These are phyloP conservation scores for Candida xyloterini DNA, from an alignment of 805 yeast genomes.

Conservation along the genomic window DNA sequence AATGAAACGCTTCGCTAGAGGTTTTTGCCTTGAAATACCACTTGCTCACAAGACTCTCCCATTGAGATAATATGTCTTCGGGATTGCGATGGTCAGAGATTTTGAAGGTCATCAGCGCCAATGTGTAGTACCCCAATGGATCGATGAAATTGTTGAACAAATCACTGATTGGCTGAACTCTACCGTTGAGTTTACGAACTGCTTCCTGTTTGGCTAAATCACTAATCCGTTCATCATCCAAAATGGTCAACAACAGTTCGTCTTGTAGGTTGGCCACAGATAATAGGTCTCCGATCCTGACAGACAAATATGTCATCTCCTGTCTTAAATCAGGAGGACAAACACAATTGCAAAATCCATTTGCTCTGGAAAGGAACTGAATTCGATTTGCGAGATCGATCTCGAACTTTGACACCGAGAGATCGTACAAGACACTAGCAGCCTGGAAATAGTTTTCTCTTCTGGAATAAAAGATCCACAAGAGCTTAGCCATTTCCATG, in stretches of 20 bases:
- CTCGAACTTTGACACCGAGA: conserved; percentile 72
- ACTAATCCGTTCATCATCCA: conserved; percentile 48
- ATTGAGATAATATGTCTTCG: conserved; percentile 77
- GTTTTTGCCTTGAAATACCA: conserved; percentile 34
- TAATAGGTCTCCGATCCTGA: conserved; percentile 71
- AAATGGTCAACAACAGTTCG: conserved; percentile 52
- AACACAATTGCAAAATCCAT: conserved; percentile 85
- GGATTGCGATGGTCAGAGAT: conserved; percentile 81
- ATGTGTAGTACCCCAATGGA: conserved; percentile 81
- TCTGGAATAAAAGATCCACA: conserved; percentile 88
- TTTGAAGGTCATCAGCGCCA: conserved; percentile 74
- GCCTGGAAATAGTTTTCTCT: conserved; percentile 76
- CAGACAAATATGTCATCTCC: conserved; percentile 66
- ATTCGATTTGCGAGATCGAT: conserved; percentile 71
- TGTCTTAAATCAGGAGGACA: conserved; percentile 76
- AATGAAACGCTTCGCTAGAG: conserved; percentile 37
- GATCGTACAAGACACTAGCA: conserved; percentile 71
- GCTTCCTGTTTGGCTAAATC: conserved; percentile 50
- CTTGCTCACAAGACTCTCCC: conserved; percentile 70
- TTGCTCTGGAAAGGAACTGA: conserved; percentile 86
- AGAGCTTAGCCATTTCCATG: conserved; percentile 70
- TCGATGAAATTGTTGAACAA: conserved; percentile 83
- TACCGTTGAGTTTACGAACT: conserved; percentile 52
- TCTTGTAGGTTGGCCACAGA: conserved; percentile 86
- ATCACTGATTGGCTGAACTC: conserved; percentile 69